These are phyloP conservation scores for Rhizoclosmatium sp. DNA, from an alignment of 192 early-diverging fungal genomes.

Conservation along the genomic window DNA sequence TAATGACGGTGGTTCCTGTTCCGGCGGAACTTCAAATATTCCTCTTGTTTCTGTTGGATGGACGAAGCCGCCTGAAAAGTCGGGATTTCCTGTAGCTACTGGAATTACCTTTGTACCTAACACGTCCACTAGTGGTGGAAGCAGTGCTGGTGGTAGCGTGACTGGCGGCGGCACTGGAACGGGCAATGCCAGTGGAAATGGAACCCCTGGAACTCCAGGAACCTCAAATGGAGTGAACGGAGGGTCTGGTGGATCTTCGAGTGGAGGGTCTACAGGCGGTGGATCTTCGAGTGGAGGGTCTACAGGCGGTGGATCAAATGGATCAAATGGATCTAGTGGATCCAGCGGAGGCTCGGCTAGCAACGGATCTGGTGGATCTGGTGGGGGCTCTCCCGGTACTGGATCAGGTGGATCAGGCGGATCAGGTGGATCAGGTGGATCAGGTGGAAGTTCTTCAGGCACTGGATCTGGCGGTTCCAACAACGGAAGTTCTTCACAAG, in stretches of 20 bases:
- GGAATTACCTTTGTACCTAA: neutral
- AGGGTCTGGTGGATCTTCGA: too few relatives aligned
- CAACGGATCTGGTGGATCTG: too few relatives aligned
- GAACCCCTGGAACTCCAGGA: too few relatives aligned
- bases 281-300: too few relatives aligned
- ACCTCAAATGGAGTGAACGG: too few relatives aligned
- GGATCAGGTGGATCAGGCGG: too few relatives aligned
- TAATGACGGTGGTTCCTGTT: neutral
- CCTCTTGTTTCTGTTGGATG: conserved; percentile 28
- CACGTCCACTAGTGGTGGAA: neutral
- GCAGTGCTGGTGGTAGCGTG: neutral
- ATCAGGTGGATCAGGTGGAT: too few relatives aligned
- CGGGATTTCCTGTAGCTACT: conserved; percentile 13
- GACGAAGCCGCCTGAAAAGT: conserved; percentile 1
- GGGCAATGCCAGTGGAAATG: neutral
- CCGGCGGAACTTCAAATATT: neutral
- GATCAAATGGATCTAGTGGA: neutral
- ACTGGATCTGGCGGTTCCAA: too few relatives aligned
- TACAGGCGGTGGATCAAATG: neutral
- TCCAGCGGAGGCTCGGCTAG: neutral
- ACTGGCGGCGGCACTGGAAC: neutral
- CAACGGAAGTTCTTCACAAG: too few relatives aligned
- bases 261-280: too few relatives aligned
- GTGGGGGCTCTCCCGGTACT: too few relatives aligned
- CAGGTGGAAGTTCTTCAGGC: too few relatives aligned